These are phyloP conservation scores for Aureobasidium sp. DNA, from an alignment of 2,329 filamentous ascomycete genomes.

Conservation along the genomic window DNA sequence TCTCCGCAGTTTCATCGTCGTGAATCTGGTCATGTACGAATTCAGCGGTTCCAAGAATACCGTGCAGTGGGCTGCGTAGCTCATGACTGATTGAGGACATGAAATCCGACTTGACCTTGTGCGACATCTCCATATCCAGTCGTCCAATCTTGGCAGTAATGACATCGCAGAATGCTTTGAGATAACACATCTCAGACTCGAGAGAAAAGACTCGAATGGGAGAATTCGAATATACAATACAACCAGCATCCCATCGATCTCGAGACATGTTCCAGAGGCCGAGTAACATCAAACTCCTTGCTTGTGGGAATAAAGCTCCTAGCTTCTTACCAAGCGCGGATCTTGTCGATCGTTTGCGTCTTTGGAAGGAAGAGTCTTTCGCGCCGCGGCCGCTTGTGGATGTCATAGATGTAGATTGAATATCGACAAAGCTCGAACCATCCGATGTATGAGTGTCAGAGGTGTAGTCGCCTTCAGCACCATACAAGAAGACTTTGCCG, in stretches of 20 bases:
- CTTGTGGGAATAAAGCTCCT: conserved; percentile 32
- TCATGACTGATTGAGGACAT: conserved; percentile 48
- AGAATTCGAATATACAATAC: conserved; percentile 41
- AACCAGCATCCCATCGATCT: conserved; percentile 36
- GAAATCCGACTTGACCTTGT: conserved; percentile 46
- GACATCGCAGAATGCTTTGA: conserved; percentile 37
- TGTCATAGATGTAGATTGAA: background rate
- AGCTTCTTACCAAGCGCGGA: conserved; percentile 9
- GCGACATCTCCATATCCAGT: conserved; percentile 33
- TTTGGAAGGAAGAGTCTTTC: background rate
- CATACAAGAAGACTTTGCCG: conserved; percentile 31
- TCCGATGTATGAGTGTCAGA: conserved; percentile 9
- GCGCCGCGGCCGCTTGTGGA: background rate
- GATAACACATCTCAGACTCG: conserved; percentile 36
- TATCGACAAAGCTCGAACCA: background rate
- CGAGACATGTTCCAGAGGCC: conserved; percentile 45
- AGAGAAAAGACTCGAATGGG: conserved; percentile 36
- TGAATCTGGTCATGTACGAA: conserved; percentile 38
- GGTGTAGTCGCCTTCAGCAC: conserved; percentile 20
- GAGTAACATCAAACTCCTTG: conserved; percentile 42
- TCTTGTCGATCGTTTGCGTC: conserved; percentile 1
- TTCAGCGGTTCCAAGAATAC: conserved; percentile 42
- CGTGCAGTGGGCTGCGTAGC: conserved; percentile 42
- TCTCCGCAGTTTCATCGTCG: conserved; percentile 30
- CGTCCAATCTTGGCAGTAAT: conserved; percentile 36